Conservation (phyloP, 306 rosid genomes). For the Crotalaria pallida region DNA sequence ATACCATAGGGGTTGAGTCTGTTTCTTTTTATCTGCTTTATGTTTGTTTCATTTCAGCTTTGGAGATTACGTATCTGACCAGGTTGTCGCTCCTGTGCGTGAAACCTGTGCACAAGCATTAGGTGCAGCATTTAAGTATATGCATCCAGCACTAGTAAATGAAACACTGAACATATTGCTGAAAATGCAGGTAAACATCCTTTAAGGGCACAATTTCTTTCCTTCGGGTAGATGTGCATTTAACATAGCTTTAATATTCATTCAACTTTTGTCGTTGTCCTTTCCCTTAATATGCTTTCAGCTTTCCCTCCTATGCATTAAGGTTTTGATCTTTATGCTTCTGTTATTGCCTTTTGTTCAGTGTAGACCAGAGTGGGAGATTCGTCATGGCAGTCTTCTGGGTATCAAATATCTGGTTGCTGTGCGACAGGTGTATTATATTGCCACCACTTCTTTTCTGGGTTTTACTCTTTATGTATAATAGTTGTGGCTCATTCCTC, state of each 20-base stretch:
- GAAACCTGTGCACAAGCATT: conserved; percentile 98
- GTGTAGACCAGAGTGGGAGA: conserved; percentile 99
- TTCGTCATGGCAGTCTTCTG: conserved; percentile 97
- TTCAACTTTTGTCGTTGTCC: not conserved
- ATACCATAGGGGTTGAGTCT: not conserved
- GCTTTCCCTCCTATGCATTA: not conserved
- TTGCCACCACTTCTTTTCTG: not conserved
- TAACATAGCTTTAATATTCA: conserved; percentile 9
- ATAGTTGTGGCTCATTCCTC: not conserved
- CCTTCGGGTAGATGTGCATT: not conserved
- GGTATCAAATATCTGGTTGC: conserved; percentile 95
- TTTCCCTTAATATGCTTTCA: not conserved
- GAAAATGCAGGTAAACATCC: conserved; percentile 85
- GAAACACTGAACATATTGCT: conserved; percentile 88
- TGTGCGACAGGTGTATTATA: conserved; percentile 69
- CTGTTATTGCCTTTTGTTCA: conserved; percentile 55
- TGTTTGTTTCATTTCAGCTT: conserved; percentile 57
- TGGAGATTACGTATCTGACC: conserved; percentile 98
- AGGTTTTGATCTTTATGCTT: conserved; percentile 39
- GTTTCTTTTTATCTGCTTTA: conserved; percentile 10
- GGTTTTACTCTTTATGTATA: not conserved
- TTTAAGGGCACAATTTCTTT: conserved; percentile 21
- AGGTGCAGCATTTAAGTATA: conserved; percentile 88
- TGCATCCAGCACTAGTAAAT: conserved; percentile 78
- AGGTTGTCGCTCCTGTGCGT: conserved; percentile 98